phyloP scores from a whole-genome alignment of 1,284 basidiomycete genomes.

The Hemileia vastatrix region DNA sequence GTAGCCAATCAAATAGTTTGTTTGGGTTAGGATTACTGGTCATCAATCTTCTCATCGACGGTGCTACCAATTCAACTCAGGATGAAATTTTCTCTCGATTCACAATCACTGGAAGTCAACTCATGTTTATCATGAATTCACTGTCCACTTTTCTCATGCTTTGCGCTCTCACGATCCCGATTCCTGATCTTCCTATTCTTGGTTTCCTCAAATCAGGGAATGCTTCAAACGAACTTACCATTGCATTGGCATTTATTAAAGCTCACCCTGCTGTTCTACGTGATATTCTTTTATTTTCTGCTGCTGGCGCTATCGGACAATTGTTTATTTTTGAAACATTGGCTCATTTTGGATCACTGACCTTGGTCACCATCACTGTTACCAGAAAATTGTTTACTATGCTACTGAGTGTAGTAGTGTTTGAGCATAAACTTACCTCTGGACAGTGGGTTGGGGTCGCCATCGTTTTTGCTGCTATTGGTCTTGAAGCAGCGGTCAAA shows the following conservation, averaged over 20 bases:
- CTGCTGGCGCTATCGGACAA: constrained; percentile 87
- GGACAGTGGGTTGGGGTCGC: constrained; percentile 87
- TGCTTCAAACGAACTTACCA: constrained; percentile 57
- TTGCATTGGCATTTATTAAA: constrained; percentile 64
- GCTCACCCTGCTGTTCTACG: constrained; percentile 66
- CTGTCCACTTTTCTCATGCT: constrained; percentile 59
- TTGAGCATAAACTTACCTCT: constrained; percentile 69
- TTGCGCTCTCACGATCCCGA: constrained; percentile 32
- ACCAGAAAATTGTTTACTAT: constrained; percentile 99
- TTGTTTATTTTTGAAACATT: constrained; percentile 98
- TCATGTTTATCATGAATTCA: constrained; percentile 98
- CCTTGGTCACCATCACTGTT: constrained; percentile 82
- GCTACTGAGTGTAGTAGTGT: constrained; percentile 86
- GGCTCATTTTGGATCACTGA: constrained; percentile 87
- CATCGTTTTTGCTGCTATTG: constrained; percentile 87
- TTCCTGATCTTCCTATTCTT: constrained; percentile 35
- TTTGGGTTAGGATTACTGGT: constrained; percentile 63
- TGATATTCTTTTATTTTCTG: constrained; percentile 73
- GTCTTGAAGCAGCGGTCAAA: constrained; percentile 81
- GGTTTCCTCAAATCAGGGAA: constrained; percentile 28
- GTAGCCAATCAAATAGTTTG: constrained; percentile 45
- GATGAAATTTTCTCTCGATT: constrained; percentile 82
- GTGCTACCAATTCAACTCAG: constrained; percentile 92
- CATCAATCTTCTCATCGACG: constrained; percentile 82
- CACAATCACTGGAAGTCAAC: constrained; percentile 81